Percentiles rank a stretch among this genome's conserved stretches.
Conservation (phyloP, 2,329 filamentous ascomycete genomes). For the Paecilomyces dactylethromorphus region DNA sequence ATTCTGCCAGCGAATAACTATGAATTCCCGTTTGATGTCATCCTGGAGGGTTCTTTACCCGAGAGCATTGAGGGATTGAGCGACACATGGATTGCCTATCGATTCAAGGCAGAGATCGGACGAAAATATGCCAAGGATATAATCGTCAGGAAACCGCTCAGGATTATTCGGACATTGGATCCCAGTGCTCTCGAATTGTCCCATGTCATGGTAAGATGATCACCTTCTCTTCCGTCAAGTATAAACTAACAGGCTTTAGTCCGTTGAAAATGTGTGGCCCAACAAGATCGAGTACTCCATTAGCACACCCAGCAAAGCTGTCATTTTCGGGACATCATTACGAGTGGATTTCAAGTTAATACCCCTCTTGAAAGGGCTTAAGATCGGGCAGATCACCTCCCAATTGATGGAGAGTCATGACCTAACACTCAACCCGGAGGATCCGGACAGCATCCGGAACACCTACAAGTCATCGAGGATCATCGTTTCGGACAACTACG, state of each 20-base stretch:
- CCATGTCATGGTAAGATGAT: slow-evolving; percentile 65
- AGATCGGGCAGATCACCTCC: slow-evolving; percentile 74
- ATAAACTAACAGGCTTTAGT: slow-evolving; percentile 27
- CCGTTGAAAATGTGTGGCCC: slow-evolving; percentile 94
- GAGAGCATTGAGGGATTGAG: slow-evolving; percentile 88
- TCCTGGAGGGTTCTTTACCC: slow-evolving; percentile 61
- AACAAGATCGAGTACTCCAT: slow-evolving; percentile 97
- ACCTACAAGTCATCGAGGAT: slow-evolving; percentile 59
- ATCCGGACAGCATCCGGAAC: slow-evolving; percentile 28
- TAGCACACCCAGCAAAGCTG: slow-evolving; percentile 84
- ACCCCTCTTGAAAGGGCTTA: slow-evolving; percentile 80
- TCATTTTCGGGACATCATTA: slow-evolving; percentile 85
- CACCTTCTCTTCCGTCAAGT: neutral
- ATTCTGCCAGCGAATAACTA: slow-evolving; percentile 68
- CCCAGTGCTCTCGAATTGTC: slow-evolving; percentile 69
- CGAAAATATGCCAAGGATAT: slow-evolving; percentile 87
- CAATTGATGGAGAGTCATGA: slow-evolving; percentile 75
- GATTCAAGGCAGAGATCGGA: slow-evolving; percentile 83
- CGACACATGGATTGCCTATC: slow-evolving; percentile 83
- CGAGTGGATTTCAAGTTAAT: slow-evolving; percentile 80
- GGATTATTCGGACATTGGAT: slow-evolving; percentile 71
- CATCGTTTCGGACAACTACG: slow-evolving; percentile 61
- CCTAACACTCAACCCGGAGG: slow-evolving; percentile 49
- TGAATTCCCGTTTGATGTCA: slow-evolving; percentile 72
- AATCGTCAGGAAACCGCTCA: slow-evolving; percentile 68